Base-by-base conservation (phyloP, 129 eudicot genomes). In the Centella asiatica region DNA sequence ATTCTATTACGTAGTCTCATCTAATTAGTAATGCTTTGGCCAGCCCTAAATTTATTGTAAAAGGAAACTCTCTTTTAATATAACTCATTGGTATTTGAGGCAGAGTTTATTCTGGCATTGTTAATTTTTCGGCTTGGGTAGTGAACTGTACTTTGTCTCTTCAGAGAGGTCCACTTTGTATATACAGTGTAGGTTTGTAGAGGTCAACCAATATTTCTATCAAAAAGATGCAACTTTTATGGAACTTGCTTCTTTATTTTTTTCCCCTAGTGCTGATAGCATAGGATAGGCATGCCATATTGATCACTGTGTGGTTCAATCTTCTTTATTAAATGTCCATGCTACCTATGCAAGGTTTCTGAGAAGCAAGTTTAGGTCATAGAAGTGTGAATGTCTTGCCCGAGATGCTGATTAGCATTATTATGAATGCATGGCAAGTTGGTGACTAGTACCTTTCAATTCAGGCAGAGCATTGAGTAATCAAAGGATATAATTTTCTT, bases 1-100 rank as follows among this genome's bases (percentile, higher is more conserved):
- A n/a, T 37, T 26, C 50, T 53, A n/a, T 9, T 37, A 50, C 39
- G 40, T 66, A 0, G 5, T 56, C 39, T 44, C 62, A 67, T 54
- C 31, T 42, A 20, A 14, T 19, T 37, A 20, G 45, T 18, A 26
- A 28, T 67, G 42, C 24, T 53, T 42, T 20, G 19, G 23, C 19
- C 20, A 2, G 44, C 31, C 44, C 29, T 44, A 18, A 48, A 44
- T 45, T 18, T 62, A 48, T 31, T 42, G 40, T 62, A 15, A 28
- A 44, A 22, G 67, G 15, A 44, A 42, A 10, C 44, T 44, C 34
- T 62, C 15, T 42, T 26, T 44, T 15, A 3, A 3, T 29, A 15
- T 2, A 2, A 27, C 19, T 32, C 4, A 5, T 27, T 15, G 17
- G n/a, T n/a, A n/a, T n/a, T n/a, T n/a, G 7, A 32, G 32, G 0